phyloP scores from a whole-genome alignment of 2,329 filamentous ascomycete species.

The Bipolaris oryzae region DNA sequence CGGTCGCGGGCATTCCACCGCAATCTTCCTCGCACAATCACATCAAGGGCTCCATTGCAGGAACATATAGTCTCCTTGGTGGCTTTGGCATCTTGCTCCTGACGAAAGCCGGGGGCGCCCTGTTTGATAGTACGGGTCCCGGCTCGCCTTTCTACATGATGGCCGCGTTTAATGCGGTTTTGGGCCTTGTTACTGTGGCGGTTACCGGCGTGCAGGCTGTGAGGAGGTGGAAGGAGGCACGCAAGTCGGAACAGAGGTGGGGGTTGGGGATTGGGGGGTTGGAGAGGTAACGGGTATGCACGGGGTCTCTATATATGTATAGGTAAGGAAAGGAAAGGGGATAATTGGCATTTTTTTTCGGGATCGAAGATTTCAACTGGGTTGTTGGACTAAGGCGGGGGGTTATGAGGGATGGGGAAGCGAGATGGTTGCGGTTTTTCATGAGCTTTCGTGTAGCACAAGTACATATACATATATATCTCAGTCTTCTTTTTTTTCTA shows the following conservation, averaged over 20 bases:
- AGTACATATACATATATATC: no score
- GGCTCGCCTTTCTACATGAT: constrained; percentile 94
- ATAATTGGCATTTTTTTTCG: no score
- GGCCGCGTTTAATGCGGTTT: constrained; percentile 79
- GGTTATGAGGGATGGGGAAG: no score
- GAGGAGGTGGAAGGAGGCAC: constrained; percentile 9
- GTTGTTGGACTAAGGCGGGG: no score
- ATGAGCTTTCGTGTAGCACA: no score
- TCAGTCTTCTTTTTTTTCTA: no score
- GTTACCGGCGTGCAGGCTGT: constrained; percentile 23
- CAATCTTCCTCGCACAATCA: constrained; percentile 50
- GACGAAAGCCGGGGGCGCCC: constrained; percentile 84
- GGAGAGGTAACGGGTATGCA: background rate
- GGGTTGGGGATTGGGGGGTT: background rate
- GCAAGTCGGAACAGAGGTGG: background rate
- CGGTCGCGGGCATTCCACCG: background rate
- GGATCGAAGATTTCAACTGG: no score
- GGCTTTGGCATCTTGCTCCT: constrained; percentile 88
- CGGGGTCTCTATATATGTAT: no score
- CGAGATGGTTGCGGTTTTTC: no score
- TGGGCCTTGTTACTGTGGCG: constrained; percentile 60
- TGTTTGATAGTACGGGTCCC: constrained; percentile 77
- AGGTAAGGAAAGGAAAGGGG: background rate
- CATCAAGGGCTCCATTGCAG: constrained; percentile 92
- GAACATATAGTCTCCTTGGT: constrained; percentile 89